These are phyloP conservation scores for Leucosporidium creatinivorum DNA, from an alignment of 768 basidiomycete species.

Conservation along the genomic window DNA sequence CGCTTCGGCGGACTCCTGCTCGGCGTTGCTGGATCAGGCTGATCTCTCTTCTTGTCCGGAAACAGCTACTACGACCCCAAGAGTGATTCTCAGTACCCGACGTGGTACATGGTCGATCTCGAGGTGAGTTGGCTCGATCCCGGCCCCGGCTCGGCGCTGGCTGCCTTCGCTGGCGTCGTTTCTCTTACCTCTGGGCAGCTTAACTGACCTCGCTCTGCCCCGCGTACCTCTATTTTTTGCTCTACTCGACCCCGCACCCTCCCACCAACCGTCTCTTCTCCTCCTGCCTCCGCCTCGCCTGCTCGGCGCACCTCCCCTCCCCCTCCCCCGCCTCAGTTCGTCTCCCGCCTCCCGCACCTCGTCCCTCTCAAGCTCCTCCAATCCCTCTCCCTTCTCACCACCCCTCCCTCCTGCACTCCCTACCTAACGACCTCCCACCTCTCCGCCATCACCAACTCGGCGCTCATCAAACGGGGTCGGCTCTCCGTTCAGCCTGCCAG, in stretches of 20 bases:
- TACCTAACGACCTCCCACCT: conserved; percentile 21
- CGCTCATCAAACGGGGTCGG: conserved; percentile 68
- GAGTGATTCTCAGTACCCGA: conserved; percentile 64
- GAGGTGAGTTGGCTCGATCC: conserved; percentile 8
- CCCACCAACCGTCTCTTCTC: too few relatives aligned
- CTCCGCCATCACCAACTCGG: conserved; percentile 49
- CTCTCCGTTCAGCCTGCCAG: conserved; percentile 80
- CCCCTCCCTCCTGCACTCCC: conserved; percentile 20
- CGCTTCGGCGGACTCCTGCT: background rate
- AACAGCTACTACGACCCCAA: conserved; percentile 48
- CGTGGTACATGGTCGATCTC: conserved; percentile 88
- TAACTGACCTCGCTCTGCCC: too few relatives aligned
- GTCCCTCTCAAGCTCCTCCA: conserved; percentile 70
- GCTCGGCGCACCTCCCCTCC: too few relatives aligned
- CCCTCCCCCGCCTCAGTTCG: background rate
- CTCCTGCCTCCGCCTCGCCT: background rate
- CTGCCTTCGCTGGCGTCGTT: too few relatives aligned
- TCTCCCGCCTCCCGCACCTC: conserved; percentile 56
- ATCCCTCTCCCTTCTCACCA: conserved; percentile 48
- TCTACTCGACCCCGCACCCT: too few relatives aligned
- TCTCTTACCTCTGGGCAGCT: too few relatives aligned
- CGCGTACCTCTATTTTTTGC: too few relatives aligned
- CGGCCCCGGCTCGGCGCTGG: too few relatives aligned
- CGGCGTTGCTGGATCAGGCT: background rate
- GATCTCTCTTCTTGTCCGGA: background rate